Evolutionary conservation across 1,139 yeast genomes (phyloP).

Genomic region (Taphrina wiesneri): DNA sequence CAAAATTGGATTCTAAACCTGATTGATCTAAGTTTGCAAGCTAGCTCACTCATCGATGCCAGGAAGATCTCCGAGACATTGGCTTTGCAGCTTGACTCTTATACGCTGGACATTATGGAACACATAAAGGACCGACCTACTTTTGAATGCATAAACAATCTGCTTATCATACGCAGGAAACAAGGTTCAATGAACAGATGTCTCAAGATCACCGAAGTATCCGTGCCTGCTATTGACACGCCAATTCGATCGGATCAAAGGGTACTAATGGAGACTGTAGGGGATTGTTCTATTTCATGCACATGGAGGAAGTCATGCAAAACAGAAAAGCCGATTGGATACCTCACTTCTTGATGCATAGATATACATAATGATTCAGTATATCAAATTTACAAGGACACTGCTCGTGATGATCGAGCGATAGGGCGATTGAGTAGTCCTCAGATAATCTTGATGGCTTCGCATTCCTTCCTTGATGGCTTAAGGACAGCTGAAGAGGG

Average conservation of each 20-base stretch:
- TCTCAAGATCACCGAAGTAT: neutral
- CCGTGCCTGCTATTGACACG: neutral
- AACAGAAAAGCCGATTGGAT: neutral
- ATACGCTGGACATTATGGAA: conserved; percentile 5
- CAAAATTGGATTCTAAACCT: conserved; percentile 3
- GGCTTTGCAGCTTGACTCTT: conserved; percentile 3
- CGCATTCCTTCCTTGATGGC: too few relatives aligned
- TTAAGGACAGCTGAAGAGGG: too few relatives aligned
- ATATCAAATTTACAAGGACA: too few relatives aligned
- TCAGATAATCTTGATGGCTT: too few relatives aligned
- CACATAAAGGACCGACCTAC: neutral
- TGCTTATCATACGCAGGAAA: neutral
- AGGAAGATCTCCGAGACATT: neutral
- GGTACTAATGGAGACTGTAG: neutral
- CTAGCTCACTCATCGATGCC: neutral
- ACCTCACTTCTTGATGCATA: neutral
- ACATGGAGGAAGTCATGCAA: neutral
- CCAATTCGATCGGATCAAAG: neutral
- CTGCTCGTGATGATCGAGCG: too few relatives aligned
- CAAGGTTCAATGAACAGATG: neutral
- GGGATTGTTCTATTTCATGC: neutral
- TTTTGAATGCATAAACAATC: neutral
- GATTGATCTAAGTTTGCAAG: neutral
- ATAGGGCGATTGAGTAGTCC: too few relatives aligned
- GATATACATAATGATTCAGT: too few relatives aligned